Percentiles rank a stretch among this genome's conserved stretches.
phyloP scores from a whole-genome alignment of 176 grass and related monocot species.

The Cymbopogon citratus region DNA sequence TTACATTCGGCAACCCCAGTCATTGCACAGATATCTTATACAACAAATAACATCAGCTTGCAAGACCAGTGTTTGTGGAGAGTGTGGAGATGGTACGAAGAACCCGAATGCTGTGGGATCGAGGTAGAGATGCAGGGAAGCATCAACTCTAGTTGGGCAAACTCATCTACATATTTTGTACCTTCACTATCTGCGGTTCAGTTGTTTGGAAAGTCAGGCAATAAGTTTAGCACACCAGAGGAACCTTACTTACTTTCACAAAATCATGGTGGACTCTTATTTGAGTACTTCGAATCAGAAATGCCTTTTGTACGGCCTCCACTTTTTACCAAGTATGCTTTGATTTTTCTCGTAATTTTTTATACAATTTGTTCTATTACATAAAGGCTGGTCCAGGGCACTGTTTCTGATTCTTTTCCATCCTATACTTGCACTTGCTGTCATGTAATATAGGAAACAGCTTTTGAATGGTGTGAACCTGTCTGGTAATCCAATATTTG shows the following conservation, averaged over 20 bases:
- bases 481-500: conserved; percentile 18
- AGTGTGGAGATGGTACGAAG: conserved; percentile 47
- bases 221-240: background rate
- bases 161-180: conserved; percentile 37
- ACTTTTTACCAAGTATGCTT: conserved; percentile 43
- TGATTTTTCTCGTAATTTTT: background rate
- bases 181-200: conserved; percentile 53
- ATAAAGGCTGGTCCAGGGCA: background rate
- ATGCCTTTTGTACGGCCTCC: conserved; percentile 31
- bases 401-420: background rate
- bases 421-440: background rate
- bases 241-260: background rate
- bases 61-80: background rate
- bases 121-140: conserved; percentile 31
- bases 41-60: background rate
- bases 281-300: conserved; percentile 54
- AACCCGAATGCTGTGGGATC: conserved; percentile 42
- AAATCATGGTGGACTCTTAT: conserved; percentile 21
- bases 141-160: background rate
- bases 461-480: background rate
- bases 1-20: conserved; percentile 42
- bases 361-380: background rate
- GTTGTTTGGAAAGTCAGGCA: conserved; percentile 32
- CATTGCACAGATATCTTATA: conserved; percentile 18
- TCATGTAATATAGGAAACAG: conserved; percentile 34